phyloP scores from a whole-genome alignment of 805 yeast species.

The Candida montana region DNA sequence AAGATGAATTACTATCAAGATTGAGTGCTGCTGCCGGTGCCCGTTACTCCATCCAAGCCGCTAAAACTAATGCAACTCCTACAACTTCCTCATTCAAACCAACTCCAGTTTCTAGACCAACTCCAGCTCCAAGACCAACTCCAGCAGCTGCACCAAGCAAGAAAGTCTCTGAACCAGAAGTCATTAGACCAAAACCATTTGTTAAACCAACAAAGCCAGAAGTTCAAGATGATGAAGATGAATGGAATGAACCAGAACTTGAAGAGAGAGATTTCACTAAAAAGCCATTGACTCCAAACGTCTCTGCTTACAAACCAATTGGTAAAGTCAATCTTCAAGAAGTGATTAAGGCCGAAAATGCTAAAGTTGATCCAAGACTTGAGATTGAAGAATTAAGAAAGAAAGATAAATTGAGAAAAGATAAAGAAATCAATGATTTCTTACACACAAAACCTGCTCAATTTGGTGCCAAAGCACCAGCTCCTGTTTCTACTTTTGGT shows the following conservation, averaged over 20 bases:
- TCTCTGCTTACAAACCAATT: constrained; percentile 53
- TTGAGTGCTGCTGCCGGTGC: constrained; percentile 95
- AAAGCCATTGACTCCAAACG: constrained; percentile 38
- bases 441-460: constrained; percentile 31
- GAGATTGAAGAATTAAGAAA: constrained; percentile 32
- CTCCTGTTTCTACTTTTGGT: constrained; percentile 17
- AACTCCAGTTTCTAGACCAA: constrained; percentile 23
- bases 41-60: constrained; percentile 66
- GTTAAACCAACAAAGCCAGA: constrained; percentile 12
- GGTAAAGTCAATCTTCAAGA: constrained; percentile 52
- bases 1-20: constrained; percentile 64
- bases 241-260: constrained; percentile 41
- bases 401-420: constrained; percentile 31
- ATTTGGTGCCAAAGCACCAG: constrained; percentile 19
- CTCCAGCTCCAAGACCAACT: constrained; percentile 20
- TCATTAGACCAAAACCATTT: constrained; percentile 18
- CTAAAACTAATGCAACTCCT: constrained; percentile 28
- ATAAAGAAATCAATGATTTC: constrained; percentile 29
- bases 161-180: constrained; percentile 17
- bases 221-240: constrained; percentile 31
- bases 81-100: constrained; percentile 24
- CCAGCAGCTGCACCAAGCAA: constrained; percentile 23
- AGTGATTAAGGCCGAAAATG: constrained; percentile 37
- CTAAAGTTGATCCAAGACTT: constrained; percentile 39
- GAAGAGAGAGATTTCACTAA: constrained; percentile 44